Conservation (phyloP, 192 early-diverging fungal species). For the Glomus cerebriforme region DNA sequence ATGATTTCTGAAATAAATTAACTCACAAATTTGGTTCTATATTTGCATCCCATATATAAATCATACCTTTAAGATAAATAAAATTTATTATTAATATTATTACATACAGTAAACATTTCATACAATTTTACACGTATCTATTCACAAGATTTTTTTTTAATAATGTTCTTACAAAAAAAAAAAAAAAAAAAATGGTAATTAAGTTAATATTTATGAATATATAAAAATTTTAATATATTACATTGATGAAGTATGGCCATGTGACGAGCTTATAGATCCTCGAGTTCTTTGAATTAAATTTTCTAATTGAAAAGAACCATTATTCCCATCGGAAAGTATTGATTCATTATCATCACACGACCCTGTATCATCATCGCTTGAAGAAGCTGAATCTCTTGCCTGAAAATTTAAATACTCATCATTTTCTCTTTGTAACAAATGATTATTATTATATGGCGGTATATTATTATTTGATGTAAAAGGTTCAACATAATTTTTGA, state of each 20-base stretch:
- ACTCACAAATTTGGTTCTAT: no score
- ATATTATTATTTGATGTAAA: background rate
- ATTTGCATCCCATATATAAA: no score
- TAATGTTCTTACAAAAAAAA: no score
- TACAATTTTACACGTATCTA: no score
- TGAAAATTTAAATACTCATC: background rate
- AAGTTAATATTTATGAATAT: no score
- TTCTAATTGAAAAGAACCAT: constrained; percentile 15
- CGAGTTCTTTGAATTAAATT: background rate
- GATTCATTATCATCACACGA: constrained; percentile 11
- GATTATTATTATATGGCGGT: background rate
- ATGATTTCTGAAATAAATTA: no score
- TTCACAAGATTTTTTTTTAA: no score
- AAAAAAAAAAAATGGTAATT: no score
- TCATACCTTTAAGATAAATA: no score
- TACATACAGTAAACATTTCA: no score
- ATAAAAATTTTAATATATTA: background rate
- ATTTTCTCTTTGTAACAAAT: background rate
- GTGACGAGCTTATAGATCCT: background rate
- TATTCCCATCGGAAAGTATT: constrained; percentile 12
- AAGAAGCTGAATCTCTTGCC: constrained; percentile 1
- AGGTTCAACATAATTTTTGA: background rate
- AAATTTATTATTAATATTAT: no score
- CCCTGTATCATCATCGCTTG: constrained; percentile 10
- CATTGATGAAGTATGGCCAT: background rate